phyloP scores from a whole-genome alignment of 345 rosid genomes.

The Syzygium grande region DNA sequence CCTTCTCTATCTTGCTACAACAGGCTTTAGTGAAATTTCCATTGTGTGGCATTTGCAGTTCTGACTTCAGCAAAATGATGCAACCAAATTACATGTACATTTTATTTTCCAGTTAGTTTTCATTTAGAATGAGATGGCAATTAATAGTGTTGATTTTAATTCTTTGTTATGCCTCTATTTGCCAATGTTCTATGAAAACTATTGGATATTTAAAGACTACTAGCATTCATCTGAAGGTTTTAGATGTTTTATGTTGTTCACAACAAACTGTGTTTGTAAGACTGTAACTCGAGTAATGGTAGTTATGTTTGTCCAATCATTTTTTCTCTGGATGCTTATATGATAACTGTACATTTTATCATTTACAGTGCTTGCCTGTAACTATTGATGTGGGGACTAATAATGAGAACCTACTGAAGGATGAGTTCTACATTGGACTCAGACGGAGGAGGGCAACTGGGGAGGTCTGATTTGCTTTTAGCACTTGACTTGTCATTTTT shows the following conservation, averaged over 20 bases:
- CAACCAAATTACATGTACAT: not conserved
- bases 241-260: not conserved
- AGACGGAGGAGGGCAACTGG: constrained; percentile 95
- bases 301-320: not conserved
- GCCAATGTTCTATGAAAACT: not conserved
- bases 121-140: not conserved
- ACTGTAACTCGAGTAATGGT: not conserved
- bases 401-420: constrained; percentile 72
- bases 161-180: not conserved
- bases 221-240: not conserved
- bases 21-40: not conserved
- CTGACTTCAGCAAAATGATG: not conserved
- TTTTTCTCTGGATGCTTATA: not conserved
- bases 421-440: constrained; percentile 92
- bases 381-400: constrained; percentile 98
- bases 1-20: not conserved
- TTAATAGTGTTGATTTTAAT: not conserved
- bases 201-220: not conserved
- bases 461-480: constrained; percentile 35
- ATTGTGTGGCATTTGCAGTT: not conserved
- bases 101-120: not conserved
- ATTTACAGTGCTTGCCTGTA: constrained; percentile 79
- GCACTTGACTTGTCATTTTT: not conserved
- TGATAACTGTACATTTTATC: not conserved
- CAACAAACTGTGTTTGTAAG: not conserved